Conservation (phyloP, 345 rosid species). For the Brassica incana region DNA sequence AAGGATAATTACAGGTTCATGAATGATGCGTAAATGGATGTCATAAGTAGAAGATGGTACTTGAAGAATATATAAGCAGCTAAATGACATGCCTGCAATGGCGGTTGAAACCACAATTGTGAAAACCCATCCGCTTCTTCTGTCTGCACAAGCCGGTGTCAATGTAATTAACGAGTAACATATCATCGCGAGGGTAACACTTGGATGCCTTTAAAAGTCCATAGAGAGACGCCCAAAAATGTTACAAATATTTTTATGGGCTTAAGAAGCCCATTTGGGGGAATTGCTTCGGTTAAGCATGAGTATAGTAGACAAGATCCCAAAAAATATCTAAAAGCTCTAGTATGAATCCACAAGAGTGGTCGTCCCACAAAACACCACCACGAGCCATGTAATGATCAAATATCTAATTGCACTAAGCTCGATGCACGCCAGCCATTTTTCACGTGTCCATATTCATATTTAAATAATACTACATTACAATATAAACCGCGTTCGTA, state of each 20-base stretch:
- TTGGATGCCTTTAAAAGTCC: not conserved
- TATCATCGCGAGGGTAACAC: not conserved
- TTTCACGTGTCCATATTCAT: not conserved
- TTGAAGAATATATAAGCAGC: conserved; percentile 78
- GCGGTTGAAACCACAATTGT: conserved; percentile 51
- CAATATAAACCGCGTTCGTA: conserved; percentile 14
- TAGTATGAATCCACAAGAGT: not conserved
- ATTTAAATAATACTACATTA: not conserved
- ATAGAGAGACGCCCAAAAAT: not conserved
- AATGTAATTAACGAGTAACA: not conserved
- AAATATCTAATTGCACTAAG: not conserved
- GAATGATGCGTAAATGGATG: not conserved
- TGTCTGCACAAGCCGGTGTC: conserved; percentile 44
- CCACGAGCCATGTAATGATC: not conserved
- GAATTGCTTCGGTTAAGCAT: not conserved
- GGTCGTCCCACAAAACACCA: conserved; percentile 16
- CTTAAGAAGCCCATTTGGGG: not conserved
- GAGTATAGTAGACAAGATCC: not conserved
- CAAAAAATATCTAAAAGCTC: not conserved
- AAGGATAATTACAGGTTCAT: not conserved
- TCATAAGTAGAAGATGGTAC: conserved; percentile 51
- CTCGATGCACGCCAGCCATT: not conserved
- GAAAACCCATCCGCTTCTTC: conserved; percentile 58
- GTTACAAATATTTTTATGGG: not conserved
- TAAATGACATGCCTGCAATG: conserved; percentile 46